These are phyloP conservation scores for Sclerotiophoma versabilis DNA, from an alignment of 2,329 filamentous ascomycete genomes.

Conservation along the genomic window DNA sequence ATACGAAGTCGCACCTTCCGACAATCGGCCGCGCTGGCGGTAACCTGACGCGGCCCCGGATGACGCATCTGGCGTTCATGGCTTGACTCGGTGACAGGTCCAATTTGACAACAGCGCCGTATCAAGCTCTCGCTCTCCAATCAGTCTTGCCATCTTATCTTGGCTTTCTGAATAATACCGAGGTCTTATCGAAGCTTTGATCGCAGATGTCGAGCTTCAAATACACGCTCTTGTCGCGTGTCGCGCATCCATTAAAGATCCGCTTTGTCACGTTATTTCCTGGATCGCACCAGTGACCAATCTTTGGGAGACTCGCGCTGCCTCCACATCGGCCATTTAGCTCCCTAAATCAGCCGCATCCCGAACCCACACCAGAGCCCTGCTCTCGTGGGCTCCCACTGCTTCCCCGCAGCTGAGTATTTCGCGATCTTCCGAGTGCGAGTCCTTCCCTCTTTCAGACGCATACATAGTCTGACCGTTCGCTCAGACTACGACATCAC, in stretches of 20 bases:
- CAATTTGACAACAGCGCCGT: conserved; percentile 18
- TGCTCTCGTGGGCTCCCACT: background rate
- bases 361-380: background rate
- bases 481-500: background rate
- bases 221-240: conserved; percentile 11
- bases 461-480: background rate
- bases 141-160: conserved; percentile 3
- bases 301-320: background rate
- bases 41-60: conserved; percentile 1
- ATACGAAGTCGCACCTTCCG: conserved; percentile 21
- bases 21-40: conserved; percentile 12
- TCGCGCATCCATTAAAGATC: background rate
- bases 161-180: background rate
- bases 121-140: conserved; percentile 1
- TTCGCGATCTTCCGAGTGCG: background rate
- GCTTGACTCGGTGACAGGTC: conserved; percentile 17
- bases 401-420: conserved; percentile 7
- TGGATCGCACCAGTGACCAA: no score
- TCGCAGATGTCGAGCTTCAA: background rate
- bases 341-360: background rate
- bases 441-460: background rate
- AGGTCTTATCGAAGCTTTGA: background rate
- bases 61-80: conserved; percentile 21
- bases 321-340: background rate
- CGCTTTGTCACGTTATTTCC: background rate